phyloP scores from a whole-genome alignment of 192 early-diverging fungal species.

The Gryganskiella cystojenkinii region DNA sequence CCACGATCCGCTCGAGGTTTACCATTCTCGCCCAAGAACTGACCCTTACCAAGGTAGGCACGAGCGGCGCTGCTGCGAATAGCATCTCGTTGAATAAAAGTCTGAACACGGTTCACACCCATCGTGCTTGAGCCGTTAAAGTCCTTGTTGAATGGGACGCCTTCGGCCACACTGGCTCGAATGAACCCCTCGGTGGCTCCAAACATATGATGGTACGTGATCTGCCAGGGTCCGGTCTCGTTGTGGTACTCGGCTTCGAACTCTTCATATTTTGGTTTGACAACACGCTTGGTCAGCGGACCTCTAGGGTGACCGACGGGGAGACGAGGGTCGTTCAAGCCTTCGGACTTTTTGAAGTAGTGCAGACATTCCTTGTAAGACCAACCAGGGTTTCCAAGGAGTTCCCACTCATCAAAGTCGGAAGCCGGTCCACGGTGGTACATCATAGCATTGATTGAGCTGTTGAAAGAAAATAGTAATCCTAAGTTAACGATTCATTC shows the following conservation, averaged over 20 bases:
- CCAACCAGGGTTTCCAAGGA: conserved; percentile 45
- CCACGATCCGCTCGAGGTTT: conserved; percentile 17
- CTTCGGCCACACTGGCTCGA: conserved; percentile 19
- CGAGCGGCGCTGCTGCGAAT: conserved; percentile 41
- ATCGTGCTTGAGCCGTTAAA: conserved; percentile 29
- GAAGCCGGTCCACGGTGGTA: conserved; percentile 49
- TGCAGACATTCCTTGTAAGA: conserved; percentile 28
- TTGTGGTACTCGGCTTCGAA: conserved; percentile 41
- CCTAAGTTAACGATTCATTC: background rate
- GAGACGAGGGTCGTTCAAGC: conserved; percentile 26
- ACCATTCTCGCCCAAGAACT: conserved; percentile 10
- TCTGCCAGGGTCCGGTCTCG: conserved; percentile 35
- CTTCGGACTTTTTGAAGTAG: conserved; percentile 45
- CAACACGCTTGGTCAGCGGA: conserved; percentile 20
- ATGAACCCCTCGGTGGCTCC: conserved; percentile 15
- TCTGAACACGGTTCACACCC: conserved; percentile 36
- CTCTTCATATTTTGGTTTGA: conserved; percentile 17
- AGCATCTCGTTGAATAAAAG: conserved; percentile 32
- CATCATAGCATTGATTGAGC: conserved; percentile 54
- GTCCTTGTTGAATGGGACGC: conserved; percentile 40
- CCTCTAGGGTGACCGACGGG: conserved; percentile 32
- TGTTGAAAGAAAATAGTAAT: background rate
- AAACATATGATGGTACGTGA: conserved; percentile 31
- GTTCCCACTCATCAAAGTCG: conserved; percentile 46
- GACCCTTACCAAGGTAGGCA: conserved; percentile 23